Conservation (phyloP, 768 basidiomycete genomes). For the Rhodotorula kratochvilovae region DNA sequence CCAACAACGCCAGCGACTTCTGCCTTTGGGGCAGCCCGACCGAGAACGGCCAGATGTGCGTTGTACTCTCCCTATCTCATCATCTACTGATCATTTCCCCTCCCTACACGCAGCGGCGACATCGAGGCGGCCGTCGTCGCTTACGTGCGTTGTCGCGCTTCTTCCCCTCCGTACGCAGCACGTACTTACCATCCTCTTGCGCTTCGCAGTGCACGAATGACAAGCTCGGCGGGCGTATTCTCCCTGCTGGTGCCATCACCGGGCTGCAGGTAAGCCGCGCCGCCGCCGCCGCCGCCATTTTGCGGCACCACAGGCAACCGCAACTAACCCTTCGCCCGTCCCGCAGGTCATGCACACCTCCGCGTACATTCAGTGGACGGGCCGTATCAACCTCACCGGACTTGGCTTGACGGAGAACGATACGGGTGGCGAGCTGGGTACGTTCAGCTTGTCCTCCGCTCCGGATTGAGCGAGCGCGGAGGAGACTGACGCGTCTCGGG, state of each 20-base stretch:
- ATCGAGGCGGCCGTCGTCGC: constrained; percentile 38
- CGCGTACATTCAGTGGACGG: constrained; percentile 51
- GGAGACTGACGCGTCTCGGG: neutral
- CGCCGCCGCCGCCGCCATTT: no score
- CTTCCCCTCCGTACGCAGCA: no score
- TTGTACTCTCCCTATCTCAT: no score
- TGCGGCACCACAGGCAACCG: neutral
- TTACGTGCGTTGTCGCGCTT: neutral
- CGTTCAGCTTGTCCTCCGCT: neutral
- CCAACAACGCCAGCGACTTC: constrained; percentile 39
- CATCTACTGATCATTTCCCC: neutral
- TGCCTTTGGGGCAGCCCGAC: constrained; percentile 34
- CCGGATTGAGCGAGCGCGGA: neutral
- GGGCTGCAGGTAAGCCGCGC: constrained; percentile 50
- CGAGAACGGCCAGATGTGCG: neutral
- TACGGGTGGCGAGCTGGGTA: constrained; percentile 59
- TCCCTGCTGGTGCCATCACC: constrained; percentile 60
- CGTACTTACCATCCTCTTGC: neutral
- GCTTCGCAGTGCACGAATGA: constrained; percentile 36
- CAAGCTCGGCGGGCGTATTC: constrained; percentile 64
- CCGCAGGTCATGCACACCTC: constrained; percentile 48
- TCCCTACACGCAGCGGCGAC: neutral
- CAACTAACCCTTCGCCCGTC: no score
- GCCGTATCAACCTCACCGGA: constrained; percentile 58
- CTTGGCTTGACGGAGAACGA: constrained; percentile 57